Percentiles rank a stretch among this genome's conserved stretches.
Conservation (phyloP, 2,329 filamentous ascomycete species). For the Gremmenia infestans region DNA sequence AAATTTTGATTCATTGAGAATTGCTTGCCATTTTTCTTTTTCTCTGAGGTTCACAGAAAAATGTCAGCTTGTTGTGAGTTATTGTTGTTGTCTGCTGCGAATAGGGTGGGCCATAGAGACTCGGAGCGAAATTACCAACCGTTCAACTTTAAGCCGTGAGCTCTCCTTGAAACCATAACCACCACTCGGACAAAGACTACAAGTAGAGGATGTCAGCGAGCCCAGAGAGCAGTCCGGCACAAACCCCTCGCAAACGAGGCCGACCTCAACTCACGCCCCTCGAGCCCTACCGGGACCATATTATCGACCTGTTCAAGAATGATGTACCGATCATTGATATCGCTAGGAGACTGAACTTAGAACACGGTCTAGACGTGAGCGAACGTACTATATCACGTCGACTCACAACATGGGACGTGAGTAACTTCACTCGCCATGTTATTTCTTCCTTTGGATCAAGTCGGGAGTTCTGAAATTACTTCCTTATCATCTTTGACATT, state of each 20-base stretch:
- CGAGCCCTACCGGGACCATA: conserved; percentile 26
- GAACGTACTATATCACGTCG: conserved; percentile 27
- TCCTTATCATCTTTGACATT: no score
- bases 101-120: conserved; percentile 5
- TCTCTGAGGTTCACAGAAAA: no score
- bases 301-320: conserved; percentile 24
- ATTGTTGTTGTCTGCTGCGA: no score
- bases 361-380: conserved; percentile 26
- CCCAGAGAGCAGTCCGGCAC: conserved; percentile 1
- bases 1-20: no score
- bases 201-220: conserved; percentile 14
- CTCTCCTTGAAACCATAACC: conserved; percentile 18
- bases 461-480: no score
- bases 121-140: neutral
- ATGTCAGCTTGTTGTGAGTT: no score
- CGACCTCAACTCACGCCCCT: conserved; percentile 23
- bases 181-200: conserved; percentile 19
- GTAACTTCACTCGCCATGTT: no score
- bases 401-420: conserved; percentile 26
- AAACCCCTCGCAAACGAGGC: conserved; percentile 18
- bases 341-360: conserved; percentile 22
- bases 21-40: no score
- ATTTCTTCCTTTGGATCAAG: no score
- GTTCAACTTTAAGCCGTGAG: no score
- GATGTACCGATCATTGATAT: conserved; percentile 27